phyloP scores from a whole-genome alignment of 305 asterid genomes.

The Solanum aculeatissimum region DNA sequence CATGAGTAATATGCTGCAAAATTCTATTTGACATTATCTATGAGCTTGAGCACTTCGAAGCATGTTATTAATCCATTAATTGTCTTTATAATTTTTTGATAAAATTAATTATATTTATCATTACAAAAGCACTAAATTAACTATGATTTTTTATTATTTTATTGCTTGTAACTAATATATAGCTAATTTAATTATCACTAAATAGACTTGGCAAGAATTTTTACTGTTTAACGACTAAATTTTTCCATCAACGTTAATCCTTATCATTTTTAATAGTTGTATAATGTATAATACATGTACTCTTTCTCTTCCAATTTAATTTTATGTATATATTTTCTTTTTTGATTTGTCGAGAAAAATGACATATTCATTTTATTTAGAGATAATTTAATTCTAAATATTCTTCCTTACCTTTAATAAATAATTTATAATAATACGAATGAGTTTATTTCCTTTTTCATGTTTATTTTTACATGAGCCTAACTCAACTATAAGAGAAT shows the following conservation, averaged over 20 bases:
- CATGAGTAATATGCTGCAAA: not conserved
- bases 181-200: not conserved
- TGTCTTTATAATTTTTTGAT: too few relatives aligned
- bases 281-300: not conserved
- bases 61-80: not conserved
- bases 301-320: not conserved
- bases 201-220: not conserved
- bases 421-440: not conserved
- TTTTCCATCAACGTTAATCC: not conserved
- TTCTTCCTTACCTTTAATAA: not conserved
- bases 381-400: not conserved
- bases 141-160: too few relatives aligned
- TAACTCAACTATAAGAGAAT: too few relatives aligned
- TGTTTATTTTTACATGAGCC: too few relatives aligned
- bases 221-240: not conserved
- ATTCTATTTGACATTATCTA: not conserved
- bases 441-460: too few relatives aligned
- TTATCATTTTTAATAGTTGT: not conserved
- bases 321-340: not conserved
- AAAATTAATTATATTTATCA: not conserved
- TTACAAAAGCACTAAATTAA: not conserved
- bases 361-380: not conserved
- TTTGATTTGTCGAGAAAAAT: not conserved
- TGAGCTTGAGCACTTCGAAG: not conserved
- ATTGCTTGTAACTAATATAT: not conserved